Evolutionary conservation across 345 rosid species (phyloP).

Genomic region (Noccaea bulbosa): DNA sequence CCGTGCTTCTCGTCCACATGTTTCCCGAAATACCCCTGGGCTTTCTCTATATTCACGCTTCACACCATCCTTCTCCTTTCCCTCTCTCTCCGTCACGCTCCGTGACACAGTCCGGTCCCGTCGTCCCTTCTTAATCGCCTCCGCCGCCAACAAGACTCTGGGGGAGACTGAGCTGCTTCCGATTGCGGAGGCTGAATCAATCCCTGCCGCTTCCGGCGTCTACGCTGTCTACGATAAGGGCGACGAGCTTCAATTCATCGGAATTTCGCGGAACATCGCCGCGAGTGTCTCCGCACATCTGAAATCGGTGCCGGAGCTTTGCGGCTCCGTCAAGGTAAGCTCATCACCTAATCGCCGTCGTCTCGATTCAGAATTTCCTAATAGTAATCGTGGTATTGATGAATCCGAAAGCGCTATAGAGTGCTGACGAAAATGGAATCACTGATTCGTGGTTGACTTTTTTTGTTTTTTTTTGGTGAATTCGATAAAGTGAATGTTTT

Average conservation of each 20-base stretch:
- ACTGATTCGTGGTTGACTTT: slow-evolving; percentile 4
- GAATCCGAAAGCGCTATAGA: neutral
- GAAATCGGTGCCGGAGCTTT: slow-evolving; percentile 74
- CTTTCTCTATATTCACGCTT: slow-evolving; percentile 49
- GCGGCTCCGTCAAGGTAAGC: slow-evolving; percentile 72
- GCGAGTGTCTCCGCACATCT: slow-evolving; percentile 70
- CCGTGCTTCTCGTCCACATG: slow-evolving; percentile 32
- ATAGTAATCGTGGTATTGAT: neutral
- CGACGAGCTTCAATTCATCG: slow-evolving; percentile 78
- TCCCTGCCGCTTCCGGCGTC: slow-evolving; percentile 69
- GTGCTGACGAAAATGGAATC: neutral
- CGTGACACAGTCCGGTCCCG: slow-evolving; percentile 42
- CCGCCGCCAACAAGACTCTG: slow-evolving; percentile 58
- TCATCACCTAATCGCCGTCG: neutral
- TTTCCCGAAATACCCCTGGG: slow-evolving; percentile 52
- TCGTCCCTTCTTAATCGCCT: slow-evolving; percentile 36
- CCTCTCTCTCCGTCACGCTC: slow-evolving; percentile 52
- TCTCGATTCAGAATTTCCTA: neutral
- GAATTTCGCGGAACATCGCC: slow-evolving; percentile 76
- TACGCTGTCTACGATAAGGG: slow-evolving; percentile 75
- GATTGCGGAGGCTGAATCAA: slow-evolving; percentile 44
- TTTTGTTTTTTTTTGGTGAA: neutral
- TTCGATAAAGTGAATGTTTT: no score
- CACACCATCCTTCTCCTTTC: slow-evolving; percentile 45
- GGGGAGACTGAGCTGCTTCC: slow-evolving; percentile 55